Evolutionary conservation across 176 grass and related monocot genomes (phyloP).

Genomic region (Musa acuminata): DNA sequence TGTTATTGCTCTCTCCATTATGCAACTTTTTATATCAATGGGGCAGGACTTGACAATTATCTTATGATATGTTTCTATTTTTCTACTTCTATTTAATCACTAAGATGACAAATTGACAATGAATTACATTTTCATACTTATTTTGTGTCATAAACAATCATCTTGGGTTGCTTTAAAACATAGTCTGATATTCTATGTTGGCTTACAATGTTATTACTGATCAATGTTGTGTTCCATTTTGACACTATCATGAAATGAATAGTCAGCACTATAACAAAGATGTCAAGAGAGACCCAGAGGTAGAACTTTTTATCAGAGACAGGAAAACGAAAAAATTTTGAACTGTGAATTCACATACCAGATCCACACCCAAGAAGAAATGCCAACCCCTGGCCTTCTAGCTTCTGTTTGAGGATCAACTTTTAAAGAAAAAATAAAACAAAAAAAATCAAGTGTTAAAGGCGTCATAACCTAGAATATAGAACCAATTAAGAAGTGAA

Average conservation of each 20-base stretch:
- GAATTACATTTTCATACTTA: background rate
- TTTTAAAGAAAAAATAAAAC: constrained; percentile 6
- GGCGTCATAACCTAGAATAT: background rate
- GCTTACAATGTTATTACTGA: background rate
- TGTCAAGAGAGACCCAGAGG: background rate
- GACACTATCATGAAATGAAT: background rate
- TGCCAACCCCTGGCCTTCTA: constrained; percentile 83
- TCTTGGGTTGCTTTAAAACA: background rate
- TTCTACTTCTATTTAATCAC: background rate
- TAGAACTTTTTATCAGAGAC: background rate
- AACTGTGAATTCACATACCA: constrained; percentile 29
- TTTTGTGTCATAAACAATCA: background rate
- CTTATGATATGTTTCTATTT: background rate
- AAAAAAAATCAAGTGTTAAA: background rate
- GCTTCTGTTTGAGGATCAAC: constrained; percentile 91
- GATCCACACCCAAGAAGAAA: constrained; percentile 91
- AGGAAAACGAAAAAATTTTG: background rate
- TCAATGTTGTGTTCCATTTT: background rate
- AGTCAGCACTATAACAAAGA: background rate
- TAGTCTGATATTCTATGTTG: too few species aligned
- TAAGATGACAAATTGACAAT: background rate
- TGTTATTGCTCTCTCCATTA: background rate
- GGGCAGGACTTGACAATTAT: background rate
- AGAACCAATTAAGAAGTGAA: background rate
- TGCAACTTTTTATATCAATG: background rate